phyloP scores from a whole-genome alignment of 768 basidiomycete species.

The Butyriboletus loyo region DNA sequence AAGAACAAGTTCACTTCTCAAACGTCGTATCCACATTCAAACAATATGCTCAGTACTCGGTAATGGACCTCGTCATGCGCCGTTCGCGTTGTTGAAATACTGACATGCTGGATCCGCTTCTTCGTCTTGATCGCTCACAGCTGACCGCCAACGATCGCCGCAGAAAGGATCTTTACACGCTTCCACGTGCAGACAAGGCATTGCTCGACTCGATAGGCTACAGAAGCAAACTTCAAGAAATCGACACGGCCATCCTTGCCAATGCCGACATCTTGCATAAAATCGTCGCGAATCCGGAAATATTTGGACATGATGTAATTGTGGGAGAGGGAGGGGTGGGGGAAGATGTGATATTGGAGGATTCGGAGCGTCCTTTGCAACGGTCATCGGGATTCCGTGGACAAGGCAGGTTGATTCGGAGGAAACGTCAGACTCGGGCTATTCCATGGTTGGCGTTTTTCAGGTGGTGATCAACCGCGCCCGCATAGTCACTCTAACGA shows the following conservation, averaged over 20 bases:
- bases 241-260: conserved; percentile 75
- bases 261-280: conserved; percentile 77
- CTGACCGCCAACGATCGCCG: conserved; percentile 61
- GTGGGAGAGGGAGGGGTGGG: conserved; percentile 17
- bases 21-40: conserved; percentile 74
- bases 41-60: conserved; percentile 70
- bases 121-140: conserved; percentile 27
- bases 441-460: neutral
- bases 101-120: neutral
- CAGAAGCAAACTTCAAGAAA: conserved; percentile 70
- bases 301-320: conserved; percentile 59
- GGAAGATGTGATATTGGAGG: conserved; percentile 17
- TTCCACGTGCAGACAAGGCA: conserved; percentile 67
- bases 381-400: neutral
- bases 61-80: conserved; percentile 12
- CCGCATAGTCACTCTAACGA: conserved; percentile 35
- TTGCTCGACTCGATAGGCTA: conserved; percentile 70
- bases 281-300: conserved; percentile 76
- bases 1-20: conserved; percentile 70
- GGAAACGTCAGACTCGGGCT: conserved; percentile 17
- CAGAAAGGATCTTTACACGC: conserved; percentile 71
- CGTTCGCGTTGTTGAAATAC: neutral
- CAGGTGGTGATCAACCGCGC: conserved; percentile 29
- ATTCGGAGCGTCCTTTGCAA: neutral
- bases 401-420: conserved; percentile 23